Evolutionary conservation across 169 alveolate species (phyloP), one percentile per base, ranked within the genome.

Genomic region (Perkinsus chesapeaki): DNA sequence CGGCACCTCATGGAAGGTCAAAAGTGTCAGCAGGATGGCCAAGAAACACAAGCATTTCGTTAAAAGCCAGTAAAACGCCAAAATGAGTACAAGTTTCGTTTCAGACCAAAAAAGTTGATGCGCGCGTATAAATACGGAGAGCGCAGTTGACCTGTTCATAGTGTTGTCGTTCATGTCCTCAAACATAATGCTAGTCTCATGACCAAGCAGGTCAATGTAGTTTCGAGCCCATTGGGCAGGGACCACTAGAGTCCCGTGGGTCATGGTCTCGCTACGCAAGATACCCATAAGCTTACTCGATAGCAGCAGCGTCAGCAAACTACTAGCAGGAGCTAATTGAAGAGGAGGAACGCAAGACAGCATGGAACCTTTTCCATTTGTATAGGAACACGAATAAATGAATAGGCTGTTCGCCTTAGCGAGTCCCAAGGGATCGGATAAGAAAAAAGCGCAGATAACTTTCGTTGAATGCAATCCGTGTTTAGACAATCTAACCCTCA

Each of bases 171-270:
- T 60, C 82, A 60, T 60, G 91, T 98, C 99, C 37, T 97, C 96
- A 92, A 97, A 97, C 93, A 97, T 98, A 38, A 98, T 95, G 94
- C 96, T 96, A 27, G 97, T 96, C 39, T 96, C 94, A 34, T 97
- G 94, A 39, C 99, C 98, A 10, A 98, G 96, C 92, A 96, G 94
- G 92, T 97, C 98, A 36, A 98, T 90, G 93, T 96, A 97, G 73
- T 96, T 98, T 43, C 98, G 95, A 12, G 99, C 99, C 48, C 98
- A 93, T 92, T 98, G 99, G 73, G 96, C 96, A 37, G 99, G 99
- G 73, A 98, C 95, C 93, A 98, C 99, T 92, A 98, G 95, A 73
- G 99, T 98, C 94, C 99, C 99, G 91, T 96, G 98, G 94, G 97
- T 95, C 99, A 98, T 98, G 91, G 97, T 96, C 97, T 96, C 98